Evolutionary conservation across 768 basidiomycete genomes (phyloP), one percentile per base, ranked within the genome.

Genomic region (Gloeostereum incarnatum): DNA sequence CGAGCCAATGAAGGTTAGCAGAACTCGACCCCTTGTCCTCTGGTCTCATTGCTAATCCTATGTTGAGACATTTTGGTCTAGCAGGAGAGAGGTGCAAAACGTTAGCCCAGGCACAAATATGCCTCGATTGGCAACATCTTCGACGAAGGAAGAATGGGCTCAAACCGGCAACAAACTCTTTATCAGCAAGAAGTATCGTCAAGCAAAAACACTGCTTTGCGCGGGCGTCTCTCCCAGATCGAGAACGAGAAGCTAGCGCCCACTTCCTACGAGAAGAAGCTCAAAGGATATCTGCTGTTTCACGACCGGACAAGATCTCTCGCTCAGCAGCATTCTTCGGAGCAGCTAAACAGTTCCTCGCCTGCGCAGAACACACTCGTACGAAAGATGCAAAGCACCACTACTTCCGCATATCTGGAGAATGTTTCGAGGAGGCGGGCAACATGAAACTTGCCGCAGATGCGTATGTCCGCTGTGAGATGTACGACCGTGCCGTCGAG

Each of bases 1-100:
- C 13, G 68, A 73, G 29, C 67, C 78, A 2, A 75, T 81, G 72
- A 60, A 65, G 46, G 80, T 80, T 35, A 35, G 66, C 24, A 5
- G 11, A 7, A 9, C 13, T 50, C 17, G 7, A 4, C 21, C 21
- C 3, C 36, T 16, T 6, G 13, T 32, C 26, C 16, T 11, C 4
- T 14, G 17, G 6, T 8, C 3, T 33, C 16, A 21, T 31, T 21
- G 32, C 20, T 35, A 43, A 37, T 14, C 19, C 27, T 31, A 6
- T n/a, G 21, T 23, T 17, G 32, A 73, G 72, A 46, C 55, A 14
- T 53, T 68, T 26, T 75, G 71, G 72, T 60, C 52, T 0, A 50
- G 56, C 0, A 53, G 53, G 13, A 40, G 51, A 36, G 61, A 61
- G 13, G 45, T 74, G 0, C 56, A 68, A 34, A 59, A 57, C 10